phyloP scores from a whole-genome alignment of 2,329 filamentous ascomycete genomes.

The Ilyonectria sp. region DNA sequence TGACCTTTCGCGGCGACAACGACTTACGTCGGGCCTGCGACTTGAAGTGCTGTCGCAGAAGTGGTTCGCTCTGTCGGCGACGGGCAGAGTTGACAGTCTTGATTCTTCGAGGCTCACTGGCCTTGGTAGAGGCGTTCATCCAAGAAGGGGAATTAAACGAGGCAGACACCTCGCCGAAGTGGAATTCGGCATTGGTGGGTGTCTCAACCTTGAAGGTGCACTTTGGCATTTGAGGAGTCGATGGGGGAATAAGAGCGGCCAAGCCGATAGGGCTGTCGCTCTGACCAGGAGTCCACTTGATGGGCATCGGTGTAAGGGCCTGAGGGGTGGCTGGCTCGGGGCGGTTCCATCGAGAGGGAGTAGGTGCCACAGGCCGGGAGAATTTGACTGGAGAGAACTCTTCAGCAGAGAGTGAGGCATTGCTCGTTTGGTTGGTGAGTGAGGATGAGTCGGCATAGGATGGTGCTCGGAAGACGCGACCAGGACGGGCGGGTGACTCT shows the following conservation, averaged over 20 bases:
- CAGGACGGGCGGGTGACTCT: slow-evolving; percentile 35
- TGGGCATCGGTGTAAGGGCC: slow-evolving; percentile 32
- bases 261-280: slow-evolving; percentile 40
- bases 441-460: slow-evolving; percentile 40
- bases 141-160: slow-evolving; percentile 49
- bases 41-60: slow-evolving; percentile 47
- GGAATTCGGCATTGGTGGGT: slow-evolving; percentile 37
- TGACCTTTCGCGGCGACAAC: slow-evolving; percentile 48
- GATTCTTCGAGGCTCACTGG: slow-evolving; percentile 41
- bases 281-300: slow-evolving; percentile 22
- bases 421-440: slow-evolving; percentile 20
- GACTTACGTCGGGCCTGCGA: slow-evolving; percentile 47
- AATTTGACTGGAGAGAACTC: slow-evolving; percentile 41
- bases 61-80: slow-evolving; percentile 55
- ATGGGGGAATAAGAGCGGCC: slow-evolving; percentile 35
- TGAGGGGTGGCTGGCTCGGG: slow-evolving; percentile 44
- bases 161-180: slow-evolving; percentile 49
- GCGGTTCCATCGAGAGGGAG: slow-evolving; percentile 48
- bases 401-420: slow-evolving; percentile 25
- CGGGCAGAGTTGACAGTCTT: slow-evolving; percentile 41
- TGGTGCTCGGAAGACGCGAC: slow-evolving; percentile 39
- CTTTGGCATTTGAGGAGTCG: slow-evolving; percentile 33
- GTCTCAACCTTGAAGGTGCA: slow-evolving; percentile 29
- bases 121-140: slow-evolving; percentile 43
- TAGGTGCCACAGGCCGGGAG: slow-evolving; percentile 48